Percentiles rank a stretch among this genome's conserved stretches.
Evolutionary conservation across 768 basidiomycete species (phyloP).

Genomic region (Boletus rubescentipes): DNA sequence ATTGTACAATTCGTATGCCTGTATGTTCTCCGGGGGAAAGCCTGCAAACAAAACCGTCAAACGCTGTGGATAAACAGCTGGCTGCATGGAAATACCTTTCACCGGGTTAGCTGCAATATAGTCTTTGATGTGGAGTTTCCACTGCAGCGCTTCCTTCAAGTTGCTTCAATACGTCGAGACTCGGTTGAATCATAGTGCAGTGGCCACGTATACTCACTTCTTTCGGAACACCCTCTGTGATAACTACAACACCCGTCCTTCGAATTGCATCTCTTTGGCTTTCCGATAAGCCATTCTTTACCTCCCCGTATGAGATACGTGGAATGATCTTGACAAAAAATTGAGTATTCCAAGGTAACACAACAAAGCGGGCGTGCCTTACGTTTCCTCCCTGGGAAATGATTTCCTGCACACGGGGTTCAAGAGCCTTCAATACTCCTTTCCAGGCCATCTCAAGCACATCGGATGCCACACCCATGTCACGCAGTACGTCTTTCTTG

Average conservation of each 20-base stretch:
- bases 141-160: conserved; percentile 52
- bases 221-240: conserved; percentile 55
- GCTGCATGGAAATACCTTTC: conserved; percentile 40
- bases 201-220: conserved; percentile 37
- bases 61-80: neutral
- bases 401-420: conserved; percentile 48
- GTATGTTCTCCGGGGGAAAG: conserved; percentile 64
- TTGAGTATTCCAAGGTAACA: no score
- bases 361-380: conserved; percentile 16
- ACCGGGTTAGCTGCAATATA: conserved; percentile 56
- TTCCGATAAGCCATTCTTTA: conserved; percentile 47
- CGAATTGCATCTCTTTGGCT: conserved; percentile 46
- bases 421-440: conserved; percentile 51
- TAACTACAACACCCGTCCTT: conserved; percentile 52
- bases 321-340: conserved; percentile 47
- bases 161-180: neutral
- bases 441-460: conserved; percentile 51
- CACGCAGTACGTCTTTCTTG: conserved; percentile 54
- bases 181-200: neutral
- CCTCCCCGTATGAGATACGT: conserved; percentile 42
- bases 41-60: conserved; percentile 37
- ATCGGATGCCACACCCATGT: conserved; percentile 22
- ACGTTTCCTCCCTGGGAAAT: conserved; percentile 47
- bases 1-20: conserved; percentile 77
- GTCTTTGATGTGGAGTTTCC: conserved; percentile 54